A percentile compares a stretch with the other conserved stretches of the same genome.
These are phyloP conservation scores for Monosporascus sp. DNA, from an alignment of 2,329 filamentous ascomycete species.

Conservation along the genomic window DNA sequence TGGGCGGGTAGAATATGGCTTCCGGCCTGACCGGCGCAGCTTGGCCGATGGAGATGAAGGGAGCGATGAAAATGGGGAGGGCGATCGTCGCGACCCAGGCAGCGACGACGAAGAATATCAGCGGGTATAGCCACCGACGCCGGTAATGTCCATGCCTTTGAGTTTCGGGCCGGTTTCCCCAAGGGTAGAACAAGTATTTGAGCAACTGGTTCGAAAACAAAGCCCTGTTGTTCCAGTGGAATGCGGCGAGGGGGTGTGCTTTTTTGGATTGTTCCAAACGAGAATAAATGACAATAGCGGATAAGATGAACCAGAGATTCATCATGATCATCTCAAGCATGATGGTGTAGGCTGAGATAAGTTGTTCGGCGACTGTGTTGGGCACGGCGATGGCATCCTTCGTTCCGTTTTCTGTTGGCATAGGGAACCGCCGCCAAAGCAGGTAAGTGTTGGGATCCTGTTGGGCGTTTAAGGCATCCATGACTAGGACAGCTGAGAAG, in stretches of 20 bases:
- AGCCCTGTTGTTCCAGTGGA: conserved; percentile 7
- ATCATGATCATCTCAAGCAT: conserved; percentile 6
- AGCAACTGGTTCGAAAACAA: conserved; percentile 4
- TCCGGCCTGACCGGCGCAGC: conserved; percentile 16
- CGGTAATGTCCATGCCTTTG: conserved; percentile 6
- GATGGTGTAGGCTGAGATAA: conserved; percentile 8
- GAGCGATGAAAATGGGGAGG: conserved; percentile 8
- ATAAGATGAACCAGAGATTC: conserved; percentile 5
- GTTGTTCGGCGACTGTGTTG: conserved; percentile 3
- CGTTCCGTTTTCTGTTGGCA: conserved; percentile 3
- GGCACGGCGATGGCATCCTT: conserved; percentile 9
- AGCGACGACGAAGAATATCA: conserved; percentile 7
- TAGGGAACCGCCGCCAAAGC: conserved; percentile 8
- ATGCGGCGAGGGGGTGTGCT: conserved; percentile 3
- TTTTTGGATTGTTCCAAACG: too few species aligned
- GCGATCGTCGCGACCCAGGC: conserved; percentile 10
- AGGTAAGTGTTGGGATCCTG: conserved; percentile 6
- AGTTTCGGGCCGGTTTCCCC: too few species aligned
- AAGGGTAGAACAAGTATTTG: background rate
- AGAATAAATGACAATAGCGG: conserved; percentile 3
- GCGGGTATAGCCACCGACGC: background rate
- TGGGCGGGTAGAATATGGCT: conserved; percentile 7
- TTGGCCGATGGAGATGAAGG: conserved; percentile 10
- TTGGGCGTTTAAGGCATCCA: conserved; percentile 8
- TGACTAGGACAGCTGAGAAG: too few species aligned